Conservation (phyloP, 2,329 filamentous ascomycete genomes). For the Colletotrichum sp. region DNA sequence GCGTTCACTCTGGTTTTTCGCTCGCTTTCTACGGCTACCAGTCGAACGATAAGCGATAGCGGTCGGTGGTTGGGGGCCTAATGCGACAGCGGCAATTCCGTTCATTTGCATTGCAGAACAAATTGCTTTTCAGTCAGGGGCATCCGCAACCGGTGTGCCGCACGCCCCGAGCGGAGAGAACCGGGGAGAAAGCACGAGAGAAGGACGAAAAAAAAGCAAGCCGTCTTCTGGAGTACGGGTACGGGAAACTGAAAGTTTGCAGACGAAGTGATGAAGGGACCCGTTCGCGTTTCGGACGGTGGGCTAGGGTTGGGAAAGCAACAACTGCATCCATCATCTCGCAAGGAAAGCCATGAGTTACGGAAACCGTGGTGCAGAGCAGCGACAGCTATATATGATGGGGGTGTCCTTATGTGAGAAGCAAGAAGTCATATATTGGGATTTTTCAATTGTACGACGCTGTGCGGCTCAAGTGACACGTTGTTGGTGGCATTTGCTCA, state of each 20-base stretch:
- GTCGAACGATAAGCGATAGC: slow-evolving; percentile 1
- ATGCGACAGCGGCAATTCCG: not conserved
- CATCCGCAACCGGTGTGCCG: slow-evolving; percentile 8
- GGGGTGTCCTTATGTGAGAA: not conserved
- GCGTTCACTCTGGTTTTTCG: slow-evolving; percentile 24
- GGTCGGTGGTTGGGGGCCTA: not conserved
- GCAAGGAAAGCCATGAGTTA: not conserved
- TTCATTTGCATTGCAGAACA: slow-evolving; percentile 1
- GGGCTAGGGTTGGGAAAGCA: not conserved
- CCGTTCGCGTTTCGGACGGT: not conserved
- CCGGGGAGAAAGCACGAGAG: not conserved
- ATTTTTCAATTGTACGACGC: not conserved
- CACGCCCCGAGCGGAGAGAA: slow-evolving; percentile 1
- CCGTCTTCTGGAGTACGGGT: slow-evolving; percentile 10
- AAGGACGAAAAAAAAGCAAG: not conserved
- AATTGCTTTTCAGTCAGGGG: not conserved
- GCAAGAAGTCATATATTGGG: not conserved
- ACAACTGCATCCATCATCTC: not conserved
- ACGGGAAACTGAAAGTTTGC: not conserved
- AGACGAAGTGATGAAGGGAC: slow-evolving; percentile 18
- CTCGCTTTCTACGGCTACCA: slow-evolving; percentile 10
- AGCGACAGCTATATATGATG: slow-evolving; percentile 11
- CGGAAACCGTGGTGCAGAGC: not conserved
- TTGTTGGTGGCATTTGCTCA: not conserved
- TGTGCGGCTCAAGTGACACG: not conserved